Evolutionary conservation across 495 filamentous ascomycete species (phyloP), one percentile per base, ranked within the genome.

Genomic region (Neurospora sp.): DNA sequence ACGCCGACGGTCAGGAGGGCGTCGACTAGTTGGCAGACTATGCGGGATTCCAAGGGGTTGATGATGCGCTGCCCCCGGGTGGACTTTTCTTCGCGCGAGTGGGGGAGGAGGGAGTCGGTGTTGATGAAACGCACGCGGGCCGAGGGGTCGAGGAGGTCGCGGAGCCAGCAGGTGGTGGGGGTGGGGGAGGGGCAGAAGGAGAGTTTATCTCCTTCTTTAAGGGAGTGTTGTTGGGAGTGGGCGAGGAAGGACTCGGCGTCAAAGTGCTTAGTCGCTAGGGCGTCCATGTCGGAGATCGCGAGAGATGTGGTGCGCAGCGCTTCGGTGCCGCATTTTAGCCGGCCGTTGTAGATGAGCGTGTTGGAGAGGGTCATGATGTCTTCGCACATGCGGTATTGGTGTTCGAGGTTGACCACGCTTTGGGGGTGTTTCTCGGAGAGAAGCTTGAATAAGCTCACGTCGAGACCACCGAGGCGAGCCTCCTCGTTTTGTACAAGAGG

Each of bases 361-460:
- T 98, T 98, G 71, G 93, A 94, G 34, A 99, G 88, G 15, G 89
- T 87, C 96, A 98, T 98, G 71, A 99, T 92, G 39, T 98, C 95
- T 69, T 94, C 91, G 77, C 93, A 96, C 96, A 99, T 99, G 76
- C 96, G 93, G 77, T 99, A 99, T 79, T 99, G 96, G 76, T 97
- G 93, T 77, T 94, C 94, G 2, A 99, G 89, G 74, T 91, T 94
- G 75, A 94, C 92, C 13, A 98, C 94, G 1, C 94, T 93, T 31
- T 88, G 80, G 0, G 96, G 96, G 75, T 98, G 94, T 0, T 86
- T 86, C 76, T 98, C 95, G 19, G 92, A 97, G 31, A 99, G 89
- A 11, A 94, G 84, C 77, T 96, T 96, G 85, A 99, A 99, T 9
- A 98, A 87, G 80, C 93, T 97, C 70, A 97, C 85, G 81, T 99